Conservation (phyloP, 2,329 filamentous ascomycete genomes). For the Helicocarpus griseus region DNA sequence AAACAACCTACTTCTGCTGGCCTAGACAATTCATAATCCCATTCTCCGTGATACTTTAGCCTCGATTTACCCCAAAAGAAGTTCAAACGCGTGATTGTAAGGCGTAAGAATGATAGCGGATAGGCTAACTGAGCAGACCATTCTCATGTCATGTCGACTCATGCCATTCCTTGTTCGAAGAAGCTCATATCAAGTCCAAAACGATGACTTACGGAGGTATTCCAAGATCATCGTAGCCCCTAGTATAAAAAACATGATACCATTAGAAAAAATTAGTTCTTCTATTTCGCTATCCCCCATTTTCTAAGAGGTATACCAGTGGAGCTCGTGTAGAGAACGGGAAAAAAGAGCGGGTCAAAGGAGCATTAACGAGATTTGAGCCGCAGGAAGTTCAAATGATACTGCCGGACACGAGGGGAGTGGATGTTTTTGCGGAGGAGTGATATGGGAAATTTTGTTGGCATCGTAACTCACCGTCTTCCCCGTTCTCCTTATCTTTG, state of each 20-base stretch:
- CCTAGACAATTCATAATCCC: background rate
- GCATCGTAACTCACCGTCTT: slow-evolving; percentile 24
- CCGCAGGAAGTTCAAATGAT: too few relatives aligned
- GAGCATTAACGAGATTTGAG: too few relatives aligned
- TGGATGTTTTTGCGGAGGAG: too few relatives aligned
- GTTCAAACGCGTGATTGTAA: too few relatives aligned
- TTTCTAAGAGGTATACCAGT: too few relatives aligned
- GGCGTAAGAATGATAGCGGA: too few relatives aligned
- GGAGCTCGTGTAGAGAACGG: background rate
- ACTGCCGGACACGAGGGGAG: too few relatives aligned
- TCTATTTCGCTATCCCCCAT: too few relatives aligned
- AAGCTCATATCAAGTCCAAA: too few relatives aligned
- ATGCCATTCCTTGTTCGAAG: too few relatives aligned
- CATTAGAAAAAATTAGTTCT: background rate
- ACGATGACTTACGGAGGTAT: slow-evolving; percentile 38
- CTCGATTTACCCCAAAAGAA: too few relatives aligned
- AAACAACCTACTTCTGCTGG: slow-evolving; percentile 3
- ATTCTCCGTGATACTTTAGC: background rate
- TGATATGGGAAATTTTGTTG: background rate
- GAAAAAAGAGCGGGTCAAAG: background rate
- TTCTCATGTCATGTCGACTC: background rate
- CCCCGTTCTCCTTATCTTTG: slow-evolving; percentile 14
- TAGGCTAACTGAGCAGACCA: background rate
- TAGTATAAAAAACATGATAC: slow-evolving; percentile 8
- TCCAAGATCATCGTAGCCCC: slow-evolving; percentile 38